Conservation (phyloP, 768 basidiomycete genomes). For the Omphalotus guepiniiformis region DNA sequence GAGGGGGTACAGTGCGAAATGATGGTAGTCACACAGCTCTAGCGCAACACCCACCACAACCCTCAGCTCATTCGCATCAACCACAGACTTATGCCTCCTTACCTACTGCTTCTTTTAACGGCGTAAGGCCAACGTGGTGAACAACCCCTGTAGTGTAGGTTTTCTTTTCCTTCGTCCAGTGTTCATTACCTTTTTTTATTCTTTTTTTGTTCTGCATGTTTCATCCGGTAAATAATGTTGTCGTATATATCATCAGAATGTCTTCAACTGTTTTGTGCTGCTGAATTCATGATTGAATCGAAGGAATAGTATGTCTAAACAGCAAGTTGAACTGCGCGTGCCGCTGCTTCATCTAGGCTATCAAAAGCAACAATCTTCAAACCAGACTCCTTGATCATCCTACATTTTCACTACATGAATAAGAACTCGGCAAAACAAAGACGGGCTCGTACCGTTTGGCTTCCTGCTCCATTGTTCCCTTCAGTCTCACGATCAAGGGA, state of each 20-base stretch:
- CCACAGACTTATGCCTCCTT: background rate
- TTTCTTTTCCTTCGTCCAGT: slow-evolving; percentile 1
- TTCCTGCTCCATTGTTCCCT: slow-evolving; percentile 95
- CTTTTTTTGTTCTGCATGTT: slow-evolving; percentile 1
- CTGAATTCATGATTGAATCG: background rate
- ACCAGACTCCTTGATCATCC: slow-evolving; percentile 91
- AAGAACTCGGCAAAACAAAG: slow-evolving; percentile 7
- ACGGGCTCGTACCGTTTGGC: slow-evolving; percentile 76
- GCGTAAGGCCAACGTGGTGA: slow-evolving; percentile 3
- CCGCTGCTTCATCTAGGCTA: slow-evolving; percentile 87
- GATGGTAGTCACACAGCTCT: background rate
- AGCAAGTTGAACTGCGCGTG: slow-evolving; percentile 72
- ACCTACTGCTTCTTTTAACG: slow-evolving; percentile 2
- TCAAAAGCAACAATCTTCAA: slow-evolving; percentile 93
- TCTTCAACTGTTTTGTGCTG: background rate
- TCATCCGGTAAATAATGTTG: slow-evolving; percentile 1
- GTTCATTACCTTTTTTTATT: slow-evolving; percentile 26
- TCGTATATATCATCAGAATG: background rate
- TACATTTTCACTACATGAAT: too few relatives aligned
- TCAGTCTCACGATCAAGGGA: slow-evolving; percentile 89
- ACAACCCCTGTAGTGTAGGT: background rate
- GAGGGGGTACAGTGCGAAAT: slow-evolving; percentile 1
- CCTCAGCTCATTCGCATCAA: background rate
- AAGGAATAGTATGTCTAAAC: slow-evolving; percentile 9
- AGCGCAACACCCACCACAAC: slow-evolving; percentile 1